Percentiles rank a stretch among this genome's conserved stretches.
Evolutionary conservation across 306 rosid species (phyloP).

Genomic region (Vicia sativa): DNA sequence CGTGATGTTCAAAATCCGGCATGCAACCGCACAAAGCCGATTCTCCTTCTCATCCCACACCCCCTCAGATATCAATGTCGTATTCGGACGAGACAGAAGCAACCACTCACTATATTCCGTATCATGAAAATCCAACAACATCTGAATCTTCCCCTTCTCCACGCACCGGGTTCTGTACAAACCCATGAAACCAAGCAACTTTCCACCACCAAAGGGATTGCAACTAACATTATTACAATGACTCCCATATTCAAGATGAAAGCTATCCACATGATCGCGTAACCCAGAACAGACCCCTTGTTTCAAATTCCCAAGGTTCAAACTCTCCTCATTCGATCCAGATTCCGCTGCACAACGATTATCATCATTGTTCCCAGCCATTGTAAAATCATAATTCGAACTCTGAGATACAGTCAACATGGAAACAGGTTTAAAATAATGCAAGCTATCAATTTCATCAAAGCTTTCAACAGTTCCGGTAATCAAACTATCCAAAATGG

Average conservation of each 20-base stretch:
- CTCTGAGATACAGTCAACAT: slow-evolving; percentile 58
- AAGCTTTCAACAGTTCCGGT: slow-evolving; percentile 68
- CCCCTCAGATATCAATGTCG: slow-evolving; percentile 69
- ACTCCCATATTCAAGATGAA: slow-evolving; percentile 63
- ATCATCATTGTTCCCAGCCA: slow-evolving; percentile 43
- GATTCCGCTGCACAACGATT: slow-evolving; percentile 51
- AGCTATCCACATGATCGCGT: slow-evolving; percentile 37
- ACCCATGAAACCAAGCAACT: slow-evolving; percentile 53
- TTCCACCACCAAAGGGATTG: slow-evolving; percentile 60
- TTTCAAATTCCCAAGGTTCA: slow-evolving; percentile 34
- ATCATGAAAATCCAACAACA: slow-evolving; percentile 65
- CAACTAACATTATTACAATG: slow-evolving; percentile 56
- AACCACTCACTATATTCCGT: slow-evolving; percentile 18
- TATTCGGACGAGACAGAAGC: slow-evolving; percentile 60
- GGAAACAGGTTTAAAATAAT: slow-evolving; percentile 54
- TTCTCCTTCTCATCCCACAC: slow-evolving; percentile 76
- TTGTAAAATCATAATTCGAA: slow-evolving; percentile 49
- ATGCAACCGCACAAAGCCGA: slow-evolving; percentile 58
- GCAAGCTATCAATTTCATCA: slow-evolving; percentile 41
- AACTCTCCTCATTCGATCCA: slow-evolving; percentile 41
- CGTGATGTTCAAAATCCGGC: slow-evolving; percentile 64
- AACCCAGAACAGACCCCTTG: slow-evolving; percentile 50
- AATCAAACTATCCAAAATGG: slow-evolving; percentile 54
- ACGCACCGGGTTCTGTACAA: slow-evolving; percentile 48
- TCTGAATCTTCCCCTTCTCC: slow-evolving; percentile 54